These are phyloP conservation scores for Moesziomyces sp. DNA, from an alignment of 1,284 basidiomycete genomes.

Conservation along the genomic window DNA sequence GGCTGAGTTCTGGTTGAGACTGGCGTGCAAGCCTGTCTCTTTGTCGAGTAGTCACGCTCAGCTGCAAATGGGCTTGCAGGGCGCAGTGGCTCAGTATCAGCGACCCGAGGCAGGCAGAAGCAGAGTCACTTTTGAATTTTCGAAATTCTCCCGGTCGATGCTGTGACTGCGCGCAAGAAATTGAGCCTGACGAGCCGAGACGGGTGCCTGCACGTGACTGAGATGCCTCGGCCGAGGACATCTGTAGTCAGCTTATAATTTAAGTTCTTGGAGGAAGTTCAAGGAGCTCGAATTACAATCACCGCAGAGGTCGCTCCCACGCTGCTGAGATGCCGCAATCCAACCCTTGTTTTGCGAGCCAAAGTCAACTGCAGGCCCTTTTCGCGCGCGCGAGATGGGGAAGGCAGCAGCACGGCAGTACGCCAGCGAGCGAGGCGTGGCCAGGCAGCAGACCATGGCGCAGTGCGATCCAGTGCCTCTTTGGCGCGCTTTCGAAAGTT, in stretches of 20 bases:
- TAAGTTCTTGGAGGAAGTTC: not conserved
- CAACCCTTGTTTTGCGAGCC: conserved; percentile 11
- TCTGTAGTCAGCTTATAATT: not conserved
- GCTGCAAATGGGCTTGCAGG: not conserved
- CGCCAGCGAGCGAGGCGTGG: not conserved
- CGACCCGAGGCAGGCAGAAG: not conserved
- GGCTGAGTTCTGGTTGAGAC: not conserved
- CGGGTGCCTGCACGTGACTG: not conserved
- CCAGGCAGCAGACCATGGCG: not conserved
- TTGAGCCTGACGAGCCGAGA: not conserved
- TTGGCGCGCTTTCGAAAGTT: not conserved
- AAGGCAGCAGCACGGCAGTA: conserved; percentile 12
- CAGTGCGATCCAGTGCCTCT: not conserved
- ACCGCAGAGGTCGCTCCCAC: too few relatives aligned
- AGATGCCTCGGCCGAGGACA: not conserved
- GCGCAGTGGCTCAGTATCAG: not conserved
- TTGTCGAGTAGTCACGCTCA: too few relatives aligned
- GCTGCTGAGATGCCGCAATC: conserved; percentile 27
- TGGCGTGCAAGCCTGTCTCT: not conserved
- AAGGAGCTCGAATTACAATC: not conserved
- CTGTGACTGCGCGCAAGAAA: conserved; percentile 4
- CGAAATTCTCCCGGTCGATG: too few relatives aligned
- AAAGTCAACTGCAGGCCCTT: not conserved
- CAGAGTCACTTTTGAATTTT: not conserved
- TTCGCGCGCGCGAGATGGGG: conserved; percentile 1